Percentiles rank a stretch among this genome's conserved stretches.
Evolutionary conservation across 2,329 filamentous ascomycete species (phyloP).

Genomic region (Neonectria sp.): DNA sequence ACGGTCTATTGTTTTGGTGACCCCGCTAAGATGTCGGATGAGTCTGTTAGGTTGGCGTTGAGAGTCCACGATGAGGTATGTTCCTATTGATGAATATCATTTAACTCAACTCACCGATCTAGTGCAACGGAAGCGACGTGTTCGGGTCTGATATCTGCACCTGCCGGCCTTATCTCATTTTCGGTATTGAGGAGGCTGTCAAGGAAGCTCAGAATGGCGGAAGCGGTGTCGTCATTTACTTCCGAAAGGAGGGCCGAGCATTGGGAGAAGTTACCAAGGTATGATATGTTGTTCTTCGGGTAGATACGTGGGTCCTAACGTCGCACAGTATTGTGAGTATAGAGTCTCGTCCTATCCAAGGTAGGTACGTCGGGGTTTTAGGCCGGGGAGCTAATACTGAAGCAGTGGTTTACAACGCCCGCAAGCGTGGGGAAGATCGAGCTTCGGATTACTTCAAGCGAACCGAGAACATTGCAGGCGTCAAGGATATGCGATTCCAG

Average conservation of each 20-base stretch:
- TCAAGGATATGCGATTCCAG: conserved; percentile 98
- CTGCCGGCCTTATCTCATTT: conserved; percentile 94
- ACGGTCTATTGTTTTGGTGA: conserved; percentile 99
- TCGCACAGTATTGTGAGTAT: conserved; percentile 42
- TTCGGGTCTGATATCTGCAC: conserved; percentile 99
- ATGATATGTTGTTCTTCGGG: conserved; percentile 51
- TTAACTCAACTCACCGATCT: conserved; percentile 30
- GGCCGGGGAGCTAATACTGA: conserved; percentile 39
- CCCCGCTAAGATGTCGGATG: conserved; percentile 92
- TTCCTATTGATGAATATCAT: neutral
- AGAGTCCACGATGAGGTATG: conserved; percentile 80
- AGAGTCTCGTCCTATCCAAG: conserved; percentile 15
- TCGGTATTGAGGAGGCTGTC: conserved; percentile 97
- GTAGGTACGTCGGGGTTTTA: conserved; percentile 14
- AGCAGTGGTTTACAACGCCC: conserved; percentile 80
- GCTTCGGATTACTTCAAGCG: conserved; percentile 96
- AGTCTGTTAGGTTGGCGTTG: conserved; percentile 83
- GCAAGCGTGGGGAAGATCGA: conserved; percentile 83
- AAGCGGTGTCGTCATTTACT: conserved; percentile 97
- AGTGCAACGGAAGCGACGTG: conserved; percentile 96
- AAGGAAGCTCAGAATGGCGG: conserved; percentile 96
- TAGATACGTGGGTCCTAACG: conserved; percentile 32
- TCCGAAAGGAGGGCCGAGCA: conserved; percentile 96
- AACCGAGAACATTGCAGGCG: conserved; percentile 98
- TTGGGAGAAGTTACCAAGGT: conserved; percentile 97